Evolutionary conservation across 2,329 filamentous ascomycete genomes (phyloP).

Genomic region (Berkeleyomyces rouxiae): DNA sequence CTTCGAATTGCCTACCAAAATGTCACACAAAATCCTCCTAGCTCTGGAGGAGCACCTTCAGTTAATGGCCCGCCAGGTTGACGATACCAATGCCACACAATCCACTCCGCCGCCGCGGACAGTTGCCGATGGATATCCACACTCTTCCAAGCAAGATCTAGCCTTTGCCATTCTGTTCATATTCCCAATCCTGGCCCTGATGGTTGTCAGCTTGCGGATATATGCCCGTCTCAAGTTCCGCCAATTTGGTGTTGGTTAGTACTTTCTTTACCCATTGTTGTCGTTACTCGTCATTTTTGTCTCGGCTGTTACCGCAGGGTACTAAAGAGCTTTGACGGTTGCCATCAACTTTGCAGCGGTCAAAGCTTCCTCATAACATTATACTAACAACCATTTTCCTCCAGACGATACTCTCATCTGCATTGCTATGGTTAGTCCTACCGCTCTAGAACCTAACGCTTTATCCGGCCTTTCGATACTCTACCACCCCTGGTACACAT

Average conservation of each 20-base stretch:
- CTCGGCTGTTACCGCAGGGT: no score
- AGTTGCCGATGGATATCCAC: slow-evolving; percentile 2
- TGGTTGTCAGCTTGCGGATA: slow-evolving; percentile 18
- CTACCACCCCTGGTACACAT: no score
- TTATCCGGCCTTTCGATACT: no score
- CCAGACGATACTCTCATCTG: slow-evolving; percentile 19
- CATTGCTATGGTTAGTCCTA: slow-evolving; percentile 14
- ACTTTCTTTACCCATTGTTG: background rate
- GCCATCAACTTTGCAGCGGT: background rate
- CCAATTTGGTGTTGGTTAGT: slow-evolving; percentile 18
- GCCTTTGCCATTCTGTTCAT: slow-evolving; percentile 21
- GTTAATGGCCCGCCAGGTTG: background rate
- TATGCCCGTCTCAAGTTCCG: slow-evolving; percentile 19
- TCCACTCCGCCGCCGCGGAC: background rate
- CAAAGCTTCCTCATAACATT: background rate
- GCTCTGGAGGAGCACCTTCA: background rate
- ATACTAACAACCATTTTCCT: background rate
- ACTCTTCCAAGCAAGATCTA: slow-evolving; percentile 18
- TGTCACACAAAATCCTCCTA: background rate
- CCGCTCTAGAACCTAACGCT: no score
- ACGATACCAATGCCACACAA: background rate
- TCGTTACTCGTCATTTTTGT: background rate
- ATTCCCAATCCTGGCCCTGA: slow-evolving; percentile 19
- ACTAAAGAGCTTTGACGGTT: background rate
- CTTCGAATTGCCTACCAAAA: background rate